Base-by-base conservation (phyloP, 192 early-diverging fungal species). In the Chytriomyces sp. region DNA sequence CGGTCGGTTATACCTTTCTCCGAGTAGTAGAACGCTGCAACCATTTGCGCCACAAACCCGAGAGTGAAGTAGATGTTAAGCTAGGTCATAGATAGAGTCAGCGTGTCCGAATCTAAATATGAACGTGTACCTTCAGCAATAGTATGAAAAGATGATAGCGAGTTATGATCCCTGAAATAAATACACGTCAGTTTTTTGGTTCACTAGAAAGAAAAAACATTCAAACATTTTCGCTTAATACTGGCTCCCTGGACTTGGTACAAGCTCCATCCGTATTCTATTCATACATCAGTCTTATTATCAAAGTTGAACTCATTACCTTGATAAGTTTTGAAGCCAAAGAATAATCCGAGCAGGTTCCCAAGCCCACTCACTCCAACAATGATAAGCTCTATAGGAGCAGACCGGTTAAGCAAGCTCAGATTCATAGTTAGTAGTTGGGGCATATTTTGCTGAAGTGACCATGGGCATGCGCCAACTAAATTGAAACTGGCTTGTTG, bases 131-230 rank as follows among this genome's bases (percentile, higher is more conserved):
- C 59, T 73, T 73, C 14, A 73, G 39, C 5, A 73, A 22, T 4
- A 63, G 39, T 8, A 73, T 60, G 49, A 73, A 73, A 5, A 73
- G 19, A 52, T 73, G 71, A 33, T 73, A 73, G 40, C 71, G 69
- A 26, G 49, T 53, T 30, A 73, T 54, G 34, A 73, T 73, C 60
- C 59, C 71, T 73, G 44, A 4, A 7, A 32, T 19, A 19, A 31
- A 37, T 8, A 2, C 34, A 22, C 17, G 2, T 32, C 2, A n/a
- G 14, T 1, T 17, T 33, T 63, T 17, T 10, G 32, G 17, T 39
- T 17, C 3, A 10, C 3, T 66, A 2, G 5, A 36, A 58, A 37
- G 6, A 4, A 39, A 39, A 60, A 38, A 10, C 12, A 34, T 52
- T 52, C 22, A n/a, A n/a, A 73, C 59, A 73, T 36, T 71, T 60